phyloP scores from a whole-genome alignment of 202 grass and related monocot species.

The Bolboschoenoplectus hybrid region DNA sequence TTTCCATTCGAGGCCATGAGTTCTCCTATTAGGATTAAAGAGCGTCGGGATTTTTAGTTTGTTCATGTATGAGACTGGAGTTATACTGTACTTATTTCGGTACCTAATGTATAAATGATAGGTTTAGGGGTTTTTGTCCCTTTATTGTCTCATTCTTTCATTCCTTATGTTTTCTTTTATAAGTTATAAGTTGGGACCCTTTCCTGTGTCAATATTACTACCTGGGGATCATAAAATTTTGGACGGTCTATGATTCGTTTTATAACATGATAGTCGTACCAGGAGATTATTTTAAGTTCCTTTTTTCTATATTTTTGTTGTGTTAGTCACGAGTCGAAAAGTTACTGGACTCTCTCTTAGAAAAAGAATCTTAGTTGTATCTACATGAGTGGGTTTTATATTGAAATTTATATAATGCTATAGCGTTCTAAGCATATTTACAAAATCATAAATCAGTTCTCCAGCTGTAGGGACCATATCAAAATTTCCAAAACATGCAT shows the following conservation, averaged over 20 bases:
- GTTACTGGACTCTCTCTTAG: not conserved
- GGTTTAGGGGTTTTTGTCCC: slow-evolving; percentile 45
- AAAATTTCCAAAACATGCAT: not conserved
- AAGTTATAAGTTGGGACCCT: slow-evolving; percentile 6
- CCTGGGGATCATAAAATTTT: slow-evolving; percentile 24
- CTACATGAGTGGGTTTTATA: not conserved
- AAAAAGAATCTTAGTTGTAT: not conserved
- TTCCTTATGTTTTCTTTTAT: slow-evolving; percentile 59
- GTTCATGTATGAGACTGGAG: slow-evolving; percentile 33
- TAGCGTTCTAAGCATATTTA: not conserved
- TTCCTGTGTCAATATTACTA: slow-evolving; percentile 27
- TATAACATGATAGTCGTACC: not conserved
- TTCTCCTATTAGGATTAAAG: slow-evolving; percentile 71
- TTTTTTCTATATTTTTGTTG: slow-evolving; percentile 2
- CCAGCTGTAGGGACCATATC: not conserved
- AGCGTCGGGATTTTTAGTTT: slow-evolving; percentile 16
- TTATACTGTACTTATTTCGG: slow-evolving; percentile 41
- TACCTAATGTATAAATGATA: slow-evolving; percentile 63
- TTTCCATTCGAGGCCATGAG: slow-evolving; percentile 79
- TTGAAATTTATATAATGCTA: not conserved
- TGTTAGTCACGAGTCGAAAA: not conserved
- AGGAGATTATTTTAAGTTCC: not conserved
- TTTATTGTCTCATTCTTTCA: slow-evolving; percentile 71
- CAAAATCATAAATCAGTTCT: not conserved
- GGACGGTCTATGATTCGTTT: not conserved